phyloP scores from a whole-genome alignment of 106 monocot genomes.

The Allium cepa region DNA sequence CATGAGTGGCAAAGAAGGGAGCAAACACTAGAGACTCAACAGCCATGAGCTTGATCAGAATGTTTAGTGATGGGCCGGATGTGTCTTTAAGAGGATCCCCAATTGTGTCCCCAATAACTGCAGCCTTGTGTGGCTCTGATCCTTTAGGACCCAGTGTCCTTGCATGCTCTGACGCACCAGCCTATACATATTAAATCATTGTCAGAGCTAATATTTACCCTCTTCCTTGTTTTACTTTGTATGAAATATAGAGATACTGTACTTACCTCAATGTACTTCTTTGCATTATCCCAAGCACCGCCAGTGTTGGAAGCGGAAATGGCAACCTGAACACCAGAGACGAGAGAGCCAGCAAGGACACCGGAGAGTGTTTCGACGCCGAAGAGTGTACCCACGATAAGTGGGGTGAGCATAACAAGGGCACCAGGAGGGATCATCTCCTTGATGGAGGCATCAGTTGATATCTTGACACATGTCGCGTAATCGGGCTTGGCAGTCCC shows the following conservation, averaged over 20 bases:
- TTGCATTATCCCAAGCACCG: slow-evolving; percentile 85
- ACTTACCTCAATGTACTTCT: slow-evolving; percentile 76
- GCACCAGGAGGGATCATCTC: slow-evolving; percentile 91
- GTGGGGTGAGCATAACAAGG: slow-evolving; percentile 72
- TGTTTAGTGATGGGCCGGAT: slow-evolving; percentile 90
- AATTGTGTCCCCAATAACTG: slow-evolving; percentile 92
- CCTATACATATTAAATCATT: slow-evolving; percentile 26
- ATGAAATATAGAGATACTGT: no score
- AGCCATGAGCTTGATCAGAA: slow-evolving; percentile 98
- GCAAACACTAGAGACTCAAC: slow-evolving; percentile 96
- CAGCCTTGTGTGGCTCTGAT: slow-evolving; percentile 88
- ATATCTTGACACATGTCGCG: slow-evolving; percentile 75
- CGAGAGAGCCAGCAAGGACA: slow-evolving; percentile 63
- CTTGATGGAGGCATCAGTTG: slow-evolving; percentile 80
- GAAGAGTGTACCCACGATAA: slow-evolving; percentile 67
- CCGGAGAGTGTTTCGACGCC: slow-evolving; percentile 78
- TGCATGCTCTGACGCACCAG: slow-evolving; percentile 83
- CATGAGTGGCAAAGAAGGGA: slow-evolving; percentile 84
- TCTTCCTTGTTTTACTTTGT: background rate
- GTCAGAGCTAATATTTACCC: background rate
- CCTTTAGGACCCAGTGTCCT: slow-evolving; percentile 77
- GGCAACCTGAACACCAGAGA: slow-evolving; percentile 77
- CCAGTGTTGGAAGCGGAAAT: slow-evolving; percentile 83
- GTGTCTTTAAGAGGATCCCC: slow-evolving; percentile 98
- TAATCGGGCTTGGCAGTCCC: slow-evolving; percentile 68